Evolutionary conservation across 2,329 filamentous ascomycete species (phyloP).

Genomic region (Hypomyces rosellus): DNA sequence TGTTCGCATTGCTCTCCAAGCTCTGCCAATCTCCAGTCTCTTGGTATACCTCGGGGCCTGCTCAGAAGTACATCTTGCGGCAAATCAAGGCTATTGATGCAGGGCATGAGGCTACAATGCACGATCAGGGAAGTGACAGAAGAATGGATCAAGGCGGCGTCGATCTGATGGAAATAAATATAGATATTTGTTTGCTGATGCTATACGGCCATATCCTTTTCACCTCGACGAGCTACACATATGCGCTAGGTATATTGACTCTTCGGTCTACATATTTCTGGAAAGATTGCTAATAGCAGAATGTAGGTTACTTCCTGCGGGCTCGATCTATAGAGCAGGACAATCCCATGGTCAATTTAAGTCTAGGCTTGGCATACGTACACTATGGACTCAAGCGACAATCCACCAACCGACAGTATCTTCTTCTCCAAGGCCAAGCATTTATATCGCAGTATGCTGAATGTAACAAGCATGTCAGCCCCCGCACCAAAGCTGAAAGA

Average conservation of each 20-base stretch:
- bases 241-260: conserved; percentile 61
- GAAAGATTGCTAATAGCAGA: conserved; percentile 2
- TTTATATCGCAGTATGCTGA: conserved; percentile 54
- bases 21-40: conserved; percentile 66
- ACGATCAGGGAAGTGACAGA: conserved; percentile 19
- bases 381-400: conserved; percentile 87
- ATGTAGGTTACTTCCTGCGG: conserved; percentile 71
- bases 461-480: conserved; percentile 4
- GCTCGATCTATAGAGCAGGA: conserved; percentile 66
- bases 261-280: no score
- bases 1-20: conserved; percentile 73
- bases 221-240: conserved; percentile 73
- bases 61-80: conserved; percentile 85
- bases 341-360: conserved; percentile 74
- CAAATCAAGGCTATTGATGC: conserved; percentile 87
- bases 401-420: conserved; percentile 81
- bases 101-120: conserved; percentile 38
- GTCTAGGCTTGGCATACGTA: conserved; percentile 76
- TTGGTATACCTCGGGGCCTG: conserved; percentile 73
- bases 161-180: conserved; percentile 22
- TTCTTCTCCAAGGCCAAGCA: conserved; percentile 75
- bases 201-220: conserved; percentile 89
- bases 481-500: conserved; percentile 23
- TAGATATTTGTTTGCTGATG: conserved; percentile 78
- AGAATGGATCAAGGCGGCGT: neutral